Conservation (phyloP, 257 asterid species). For the Perilla frutescens region DNA sequence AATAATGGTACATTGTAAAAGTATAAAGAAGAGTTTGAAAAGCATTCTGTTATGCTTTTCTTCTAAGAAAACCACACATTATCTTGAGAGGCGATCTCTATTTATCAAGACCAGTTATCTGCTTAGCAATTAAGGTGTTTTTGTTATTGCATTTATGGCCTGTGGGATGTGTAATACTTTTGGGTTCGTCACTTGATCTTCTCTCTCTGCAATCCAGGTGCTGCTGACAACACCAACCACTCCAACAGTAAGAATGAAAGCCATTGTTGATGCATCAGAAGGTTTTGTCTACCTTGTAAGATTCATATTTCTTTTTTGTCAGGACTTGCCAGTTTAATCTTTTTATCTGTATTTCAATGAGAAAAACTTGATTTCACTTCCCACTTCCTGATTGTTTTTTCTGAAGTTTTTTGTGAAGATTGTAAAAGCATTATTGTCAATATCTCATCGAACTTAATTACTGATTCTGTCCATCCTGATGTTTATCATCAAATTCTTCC, state of each 20-base stretch:
- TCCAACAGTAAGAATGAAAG: conserved; percentile 73
- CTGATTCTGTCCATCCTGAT: not conserved
- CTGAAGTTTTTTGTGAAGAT: not conserved
- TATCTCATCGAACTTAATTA: not conserved
- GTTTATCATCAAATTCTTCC: not conserved
- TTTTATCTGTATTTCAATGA: not conserved
- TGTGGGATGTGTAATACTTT: not conserved
- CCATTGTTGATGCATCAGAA: conserved; percentile 80
- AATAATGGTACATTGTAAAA: not conserved
- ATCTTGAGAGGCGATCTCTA: not conserved
- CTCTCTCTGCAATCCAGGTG: conserved; percentile 53
- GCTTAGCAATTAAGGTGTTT: not conserved
- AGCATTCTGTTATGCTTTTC: not conserved
- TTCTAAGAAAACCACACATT: not conserved
- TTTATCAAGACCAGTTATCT: not conserved
- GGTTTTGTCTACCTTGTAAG: conserved; percentile 93
- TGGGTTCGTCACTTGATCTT: conserved; percentile 7
- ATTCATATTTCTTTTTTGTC: conserved; percentile 19
- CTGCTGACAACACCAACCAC: conserved; percentile 92
- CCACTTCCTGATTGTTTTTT: not conserved
- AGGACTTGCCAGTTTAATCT: not conserved
- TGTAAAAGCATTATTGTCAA: conserved; percentile 6
- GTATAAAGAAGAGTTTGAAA: not conserved
- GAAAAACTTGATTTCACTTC: not conserved
- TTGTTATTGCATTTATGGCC: not conserved